phyloP scores from a whole-genome alignment of 148 eudicot species.

The Heliamphora exappendiculata region DNA sequence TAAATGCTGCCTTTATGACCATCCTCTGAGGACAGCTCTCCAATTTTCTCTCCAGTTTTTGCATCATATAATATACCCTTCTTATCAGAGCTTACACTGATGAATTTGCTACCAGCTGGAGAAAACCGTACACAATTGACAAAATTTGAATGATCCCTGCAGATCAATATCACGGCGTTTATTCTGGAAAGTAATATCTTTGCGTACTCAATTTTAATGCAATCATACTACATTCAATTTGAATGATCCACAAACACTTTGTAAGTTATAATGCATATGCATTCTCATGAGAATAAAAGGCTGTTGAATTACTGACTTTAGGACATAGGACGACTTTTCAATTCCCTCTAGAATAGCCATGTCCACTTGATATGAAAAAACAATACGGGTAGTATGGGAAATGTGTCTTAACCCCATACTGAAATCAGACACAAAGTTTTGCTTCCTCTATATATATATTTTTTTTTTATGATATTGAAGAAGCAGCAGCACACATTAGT shows the following conservation, averaged over 20 bases:
- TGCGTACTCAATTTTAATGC: neutral
- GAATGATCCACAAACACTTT: neutral
- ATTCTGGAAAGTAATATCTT: neutral
- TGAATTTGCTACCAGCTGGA: conserved; percentile 85
- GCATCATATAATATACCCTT: conserved; percentile 79
- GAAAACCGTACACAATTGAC: conserved; percentile 94
- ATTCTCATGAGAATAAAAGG: neutral
- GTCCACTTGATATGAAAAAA: neutral
- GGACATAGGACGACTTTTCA: neutral
- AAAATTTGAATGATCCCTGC: conserved; percentile 86
- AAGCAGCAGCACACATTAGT: neutral
- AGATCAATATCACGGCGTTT: conserved; percentile 14
- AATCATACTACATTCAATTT: neutral
- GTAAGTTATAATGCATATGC: neutral
- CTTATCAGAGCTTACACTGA: conserved; percentile 90
- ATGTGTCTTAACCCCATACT: neutral
- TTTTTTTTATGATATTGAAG: neutral
- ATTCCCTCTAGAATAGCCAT: neutral
- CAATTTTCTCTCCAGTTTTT: conserved; percentile 76
- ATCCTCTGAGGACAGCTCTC: conserved; percentile 75
- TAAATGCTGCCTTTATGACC: conserved; percentile 93
- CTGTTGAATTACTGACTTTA: neutral
- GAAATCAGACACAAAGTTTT: neutral
- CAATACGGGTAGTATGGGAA: neutral
- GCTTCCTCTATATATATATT: neutral